phyloP scores from a whole-genome alignment of 2,329 filamentous ascomycete species.

The Calonectria pauciramosa region DNA sequence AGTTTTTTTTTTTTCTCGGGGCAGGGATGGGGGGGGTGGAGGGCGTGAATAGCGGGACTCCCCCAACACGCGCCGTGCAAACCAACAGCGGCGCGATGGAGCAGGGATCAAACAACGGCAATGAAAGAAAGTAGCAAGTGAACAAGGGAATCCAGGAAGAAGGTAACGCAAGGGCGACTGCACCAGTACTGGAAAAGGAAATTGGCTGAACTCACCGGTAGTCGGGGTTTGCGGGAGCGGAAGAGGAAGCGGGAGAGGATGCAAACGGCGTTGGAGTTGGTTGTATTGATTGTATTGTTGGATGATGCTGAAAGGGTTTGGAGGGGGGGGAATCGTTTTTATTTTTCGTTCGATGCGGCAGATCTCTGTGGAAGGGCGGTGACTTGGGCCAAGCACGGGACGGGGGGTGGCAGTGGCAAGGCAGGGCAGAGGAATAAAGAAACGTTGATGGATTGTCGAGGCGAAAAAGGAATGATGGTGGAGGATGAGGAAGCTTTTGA shows the following conservation, averaged over 20 bases:
- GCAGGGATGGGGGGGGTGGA: constrained; percentile 25
- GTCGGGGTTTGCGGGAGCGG: not conserved
- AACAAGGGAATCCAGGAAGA: constrained; percentile 19
- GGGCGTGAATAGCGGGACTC: constrained; percentile 28
- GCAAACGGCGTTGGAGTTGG: not conserved
- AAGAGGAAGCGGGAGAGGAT: not conserved
- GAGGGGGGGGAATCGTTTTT: constrained; percentile 37
- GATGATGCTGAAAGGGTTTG: constrained; percentile 9
- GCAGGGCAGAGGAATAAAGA: constrained; percentile 24
- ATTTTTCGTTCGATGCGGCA: constrained; percentile 43
- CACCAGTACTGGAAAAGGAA: constrained; percentile 1
- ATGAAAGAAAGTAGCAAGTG: constrained; percentile 30
- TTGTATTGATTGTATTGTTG: constrained; percentile 17
- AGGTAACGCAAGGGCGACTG: constrained; percentile 10
- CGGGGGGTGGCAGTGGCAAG: constrained; percentile 35
- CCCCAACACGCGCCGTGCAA: constrained; percentile 34
- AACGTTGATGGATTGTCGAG: constrained; percentile 26
- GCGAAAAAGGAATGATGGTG: constrained; percentile 23
- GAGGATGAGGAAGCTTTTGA: constrained; percentile 34
- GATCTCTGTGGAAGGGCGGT: constrained; percentile 42
- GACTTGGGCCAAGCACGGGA: constrained; percentile 44
- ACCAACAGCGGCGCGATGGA: constrained; percentile 32
- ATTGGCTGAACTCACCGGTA: constrained; percentile 15
- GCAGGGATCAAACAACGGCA: constrained; percentile 30
- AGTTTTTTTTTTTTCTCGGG: constrained; percentile 9